Percentiles rank a stretch among this genome's conserved stretches.
Conservation (phyloP, 495 filamentous ascomycete species). For the Opeltia flavorubescens region DNA sequence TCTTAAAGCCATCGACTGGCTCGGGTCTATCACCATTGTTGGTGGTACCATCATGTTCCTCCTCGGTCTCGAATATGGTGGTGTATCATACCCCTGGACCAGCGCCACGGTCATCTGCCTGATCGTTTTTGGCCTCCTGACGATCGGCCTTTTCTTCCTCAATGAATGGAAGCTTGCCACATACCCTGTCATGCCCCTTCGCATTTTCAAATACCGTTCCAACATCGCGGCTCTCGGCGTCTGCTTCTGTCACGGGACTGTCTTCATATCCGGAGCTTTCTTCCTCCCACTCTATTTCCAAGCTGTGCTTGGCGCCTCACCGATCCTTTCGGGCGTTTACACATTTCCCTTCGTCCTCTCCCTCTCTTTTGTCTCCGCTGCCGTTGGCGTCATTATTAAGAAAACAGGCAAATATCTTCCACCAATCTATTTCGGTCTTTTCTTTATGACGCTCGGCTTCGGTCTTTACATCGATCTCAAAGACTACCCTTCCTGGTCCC, state of each 20-base stretch:
- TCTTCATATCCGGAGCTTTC: constrained; percentile 32
- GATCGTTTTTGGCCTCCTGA: constrained; percentile 49
- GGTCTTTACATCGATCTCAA: constrained; percentile 37
- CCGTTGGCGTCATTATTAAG: constrained; percentile 54
- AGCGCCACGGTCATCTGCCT: constrained; percentile 56
- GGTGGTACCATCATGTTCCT: constrained; percentile 57
- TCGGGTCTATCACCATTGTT: constrained; percentile 46
- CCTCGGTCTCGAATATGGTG: constrained; percentile 56
- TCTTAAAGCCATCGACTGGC: constrained; percentile 58
- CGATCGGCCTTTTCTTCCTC: constrained; percentile 42
- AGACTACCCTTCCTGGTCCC: constrained; percentile 31
- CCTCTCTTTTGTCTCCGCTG: constrained; percentile 50
- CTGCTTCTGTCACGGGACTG: constrained; percentile 25
- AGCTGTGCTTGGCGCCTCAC: constrained; percentile 50
- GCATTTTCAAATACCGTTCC: constrained; percentile 39
- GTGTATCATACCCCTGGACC: constrained; percentile 48
- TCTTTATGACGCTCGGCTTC: constrained; percentile 39
- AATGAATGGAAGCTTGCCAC: constrained; percentile 54
- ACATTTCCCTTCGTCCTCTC: constrained; percentile 60
- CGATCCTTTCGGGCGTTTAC: constrained; percentile 67
- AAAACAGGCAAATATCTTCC: constrained; percentile 46
- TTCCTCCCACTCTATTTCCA: constrained; percentile 43
- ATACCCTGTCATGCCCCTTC: constrained; percentile 56
- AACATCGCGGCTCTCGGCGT: constrained; percentile 29
- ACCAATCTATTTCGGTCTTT: constrained; percentile 34